Base-by-base conservation (phyloP, 306 rosid genomes). In the Cyamopsis tetragonoloba region DNA sequence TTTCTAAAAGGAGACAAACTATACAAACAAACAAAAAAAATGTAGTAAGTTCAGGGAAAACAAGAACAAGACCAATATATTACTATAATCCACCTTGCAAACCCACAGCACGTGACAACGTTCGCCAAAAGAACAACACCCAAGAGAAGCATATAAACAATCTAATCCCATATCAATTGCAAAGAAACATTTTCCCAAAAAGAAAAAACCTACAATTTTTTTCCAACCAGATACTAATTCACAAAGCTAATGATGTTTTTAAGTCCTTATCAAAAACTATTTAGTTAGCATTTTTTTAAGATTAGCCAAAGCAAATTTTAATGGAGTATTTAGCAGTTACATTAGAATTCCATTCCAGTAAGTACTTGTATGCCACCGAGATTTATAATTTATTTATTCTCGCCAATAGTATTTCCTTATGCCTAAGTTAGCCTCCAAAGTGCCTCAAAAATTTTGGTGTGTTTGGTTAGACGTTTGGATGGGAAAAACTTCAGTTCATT, bases 1-100 rank as follows among this genome's bases (percentile, higher is more conserved):
- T n/a, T n/a, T n/a, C n/a, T 41, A 0, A 38, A 17, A 6, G 46
- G 35, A 42, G 26, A 46, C 1, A 5, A 66, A 17, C 35, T 3
- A 59, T 32, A 28, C 43, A 9, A 37, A 27, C 15, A 9, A 37
- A 27, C 15, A 62, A 53, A 64, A 47, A 70, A 31, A 68, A 50
- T 62, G 46, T 22, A 24, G 18, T 19, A 63, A 54, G 54, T 43
- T 19, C 18, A 38, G 51, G 51, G 42, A 49, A 49, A 68, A 68
- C 19, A 46, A 24, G 19, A 56, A 23, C 30, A 30, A 53, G n/a
- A n/a, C n/a, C n/a, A n/a, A n/a, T n/a, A n/a, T n/a, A n/a, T n/a
- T n/a, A n/a, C n/a, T 26, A 26, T 7, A 37, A 28, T 39, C 30
- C 51, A 27, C 15, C 39, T 17, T 9, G 50, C 8, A 49, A 63